Base-by-base conservation (phyloP, 352 stramenopile species). In the Blastocystis sp. region DNA sequence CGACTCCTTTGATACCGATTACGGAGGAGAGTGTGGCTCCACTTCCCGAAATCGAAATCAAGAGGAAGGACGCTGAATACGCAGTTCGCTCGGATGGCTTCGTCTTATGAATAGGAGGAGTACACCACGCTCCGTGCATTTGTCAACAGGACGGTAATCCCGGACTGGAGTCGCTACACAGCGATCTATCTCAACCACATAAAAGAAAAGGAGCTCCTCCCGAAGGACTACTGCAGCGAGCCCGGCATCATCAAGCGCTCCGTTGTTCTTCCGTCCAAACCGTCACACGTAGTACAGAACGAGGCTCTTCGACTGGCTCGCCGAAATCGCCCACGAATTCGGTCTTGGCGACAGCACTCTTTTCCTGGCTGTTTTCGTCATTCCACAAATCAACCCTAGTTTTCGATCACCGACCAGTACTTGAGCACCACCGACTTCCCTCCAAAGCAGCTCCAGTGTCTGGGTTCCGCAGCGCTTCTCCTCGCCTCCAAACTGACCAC, bases 271-370 rank as follows among this genome's bases (percentile, higher is more conserved):
- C 10, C 33, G 33, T 76, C 37, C 31, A 19, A 10, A 29, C 26
- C n/a, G 12, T 51, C 0, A 29, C 35, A 26, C 51, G 45, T 41
- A 85, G 74, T 26, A 85, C 41, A 51, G 74, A 50, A 50, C 31
- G 29, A 85, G 70, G 39, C 74, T 85, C 21, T 41, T 69, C 39
- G 74, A 85, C 29, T 85, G 74, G 74, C 9, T 85, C 0, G 55
- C 55, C 3, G 74, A 85, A 9, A 31, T 85, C 37, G 45, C 51
- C 33, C n/a, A 41, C 26, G 74, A 85, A 55, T 85, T 85, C 51
- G 12, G 50, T 39, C 10, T 85, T 24, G n/a, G 12, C 21, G 66
- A 50, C 24, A 33, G 51, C n/a, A 55, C 51, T 19, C 24, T 39
- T n/a, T 21, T 85, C 24, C 74, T 85, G 12, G 21, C 55, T 37